These are phyloP conservation scores for Sugiyamaella lignohabitans DNA, from an alignment of 805 yeast species.

Conservation along the genomic window DNA sequence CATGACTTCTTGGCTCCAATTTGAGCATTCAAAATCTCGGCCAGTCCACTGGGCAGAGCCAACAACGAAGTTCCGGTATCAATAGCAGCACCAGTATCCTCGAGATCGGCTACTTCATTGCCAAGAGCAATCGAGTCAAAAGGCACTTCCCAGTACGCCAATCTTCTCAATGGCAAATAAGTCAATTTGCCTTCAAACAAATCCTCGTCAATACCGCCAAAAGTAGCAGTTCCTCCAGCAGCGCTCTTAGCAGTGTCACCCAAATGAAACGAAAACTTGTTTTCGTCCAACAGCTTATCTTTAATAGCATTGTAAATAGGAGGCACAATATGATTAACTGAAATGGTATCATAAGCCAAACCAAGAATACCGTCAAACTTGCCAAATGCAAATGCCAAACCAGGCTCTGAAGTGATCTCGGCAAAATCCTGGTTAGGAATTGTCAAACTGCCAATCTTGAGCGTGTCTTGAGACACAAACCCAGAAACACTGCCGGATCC, in stretches of 20 bases:
- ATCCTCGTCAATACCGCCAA: slow-evolving; percentile 85
- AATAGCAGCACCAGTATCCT: slow-evolving; percentile 88
- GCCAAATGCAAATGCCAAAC: slow-evolving; percentile 96
- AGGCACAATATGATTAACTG: slow-evolving; percentile 85
- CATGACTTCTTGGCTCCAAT: slow-evolving; percentile 97
- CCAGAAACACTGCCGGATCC: slow-evolving; percentile 95
- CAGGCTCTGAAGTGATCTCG: slow-evolving; percentile 96
- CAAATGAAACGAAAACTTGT: slow-evolving; percentile 83
- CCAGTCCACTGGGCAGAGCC: slow-evolving; percentile 89
- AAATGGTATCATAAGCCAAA: slow-evolving; percentile 84
- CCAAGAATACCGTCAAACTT: slow-evolving; percentile 98
- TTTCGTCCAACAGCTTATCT: slow-evolving; percentile 73
- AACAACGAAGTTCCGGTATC: slow-evolving; percentile 98
- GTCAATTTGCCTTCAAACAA: slow-evolving; percentile 78
- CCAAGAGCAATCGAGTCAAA: slow-evolving; percentile 89
- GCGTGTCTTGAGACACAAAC: slow-evolving; percentile 77
- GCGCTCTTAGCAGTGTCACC: slow-evolving; percentile 66
- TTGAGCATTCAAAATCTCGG: slow-evolving; percentile 90
- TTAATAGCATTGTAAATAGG: slow-evolving; percentile 87
- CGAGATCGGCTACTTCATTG: slow-evolving; percentile 79
- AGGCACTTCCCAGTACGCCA: slow-evolving; percentile 99
- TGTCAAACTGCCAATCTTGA: slow-evolving; percentile 73
- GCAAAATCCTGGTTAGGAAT: slow-evolving; percentile 92
- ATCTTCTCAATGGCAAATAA: slow-evolving; percentile 97
- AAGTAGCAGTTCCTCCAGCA: slow-evolving; percentile 86